Conservation (phyloP, 2,329 filamentous ascomycete species). For the Pseudodiploospora longispora region DNA sequence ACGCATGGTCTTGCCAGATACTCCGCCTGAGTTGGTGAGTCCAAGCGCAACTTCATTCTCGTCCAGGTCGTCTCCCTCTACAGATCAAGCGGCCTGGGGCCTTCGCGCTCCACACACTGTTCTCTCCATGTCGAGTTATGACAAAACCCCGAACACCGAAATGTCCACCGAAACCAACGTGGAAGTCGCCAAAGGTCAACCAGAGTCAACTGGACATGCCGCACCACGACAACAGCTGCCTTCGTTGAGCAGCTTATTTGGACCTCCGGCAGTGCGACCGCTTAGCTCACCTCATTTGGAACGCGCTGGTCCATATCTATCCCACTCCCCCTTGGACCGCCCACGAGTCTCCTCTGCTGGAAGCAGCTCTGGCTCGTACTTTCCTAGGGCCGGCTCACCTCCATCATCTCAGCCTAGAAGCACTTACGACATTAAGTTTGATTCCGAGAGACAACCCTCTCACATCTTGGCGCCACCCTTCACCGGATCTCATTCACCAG, state of each 20-base stretch:
- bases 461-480: constrained; percentile 24
- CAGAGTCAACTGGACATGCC: constrained; percentile 23
- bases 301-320: constrained; percentile 32
- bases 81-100: constrained; percentile 38
- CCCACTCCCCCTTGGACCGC: constrained; percentile 40
- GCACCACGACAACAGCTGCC: constrained; percentile 41
- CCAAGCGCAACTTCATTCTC: constrained; percentile 41
- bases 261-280: constrained; percentile 36
- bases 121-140: constrained; percentile 50
- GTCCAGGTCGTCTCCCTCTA: constrained; percentile 33
- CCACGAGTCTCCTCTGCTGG: constrained; percentile 30
- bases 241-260: constrained; percentile 49
- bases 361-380: constrained; percentile 37
- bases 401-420: constrained; percentile 36
- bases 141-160: constrained; percentile 35
- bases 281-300: constrained; percentile 40
- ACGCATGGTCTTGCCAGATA: constrained; percentile 43
- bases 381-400: constrained; percentile 31
- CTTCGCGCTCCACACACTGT: constrained; percentile 34
- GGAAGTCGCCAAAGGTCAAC: constrained; percentile 28
- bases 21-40: constrained; percentile 47
- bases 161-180: constrained; percentile 32
- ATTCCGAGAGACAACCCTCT: constrained; percentile 30
- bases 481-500: constrained; percentile 37
- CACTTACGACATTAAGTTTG: constrained; percentile 37